Percentiles rank a stretch among this genome's conserved stretches.
phyloP scores from a whole-genome alignment of 75 land plant species.

The Ceratopteris richardii region DNA sequence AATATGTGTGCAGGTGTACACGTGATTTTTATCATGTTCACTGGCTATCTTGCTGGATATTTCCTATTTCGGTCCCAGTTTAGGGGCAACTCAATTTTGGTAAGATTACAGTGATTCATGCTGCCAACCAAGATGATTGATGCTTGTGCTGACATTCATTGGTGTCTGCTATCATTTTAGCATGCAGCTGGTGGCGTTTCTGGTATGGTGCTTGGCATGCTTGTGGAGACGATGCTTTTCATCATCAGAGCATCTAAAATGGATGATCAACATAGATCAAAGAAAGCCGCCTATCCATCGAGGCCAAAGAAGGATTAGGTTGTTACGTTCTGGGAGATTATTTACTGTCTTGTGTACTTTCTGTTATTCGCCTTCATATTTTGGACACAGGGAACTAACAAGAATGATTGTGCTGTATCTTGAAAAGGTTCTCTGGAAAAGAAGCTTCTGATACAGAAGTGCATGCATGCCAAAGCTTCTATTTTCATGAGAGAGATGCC shows the following conservation, averaged over 20 bases:
- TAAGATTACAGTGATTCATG: constrained; percentile 11
- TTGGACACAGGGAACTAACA: too few relatives aligned
- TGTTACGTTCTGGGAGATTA: too few relatives aligned
- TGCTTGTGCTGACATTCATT: neutral
- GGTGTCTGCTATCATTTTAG: constrained; percentile 25
- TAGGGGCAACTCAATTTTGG: constrained; percentile 51
- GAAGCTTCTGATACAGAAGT: too few relatives aligned
- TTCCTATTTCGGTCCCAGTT: constrained; percentile 78
- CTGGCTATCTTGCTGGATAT: constrained; percentile 81
- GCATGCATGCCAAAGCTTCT: too few relatives aligned
- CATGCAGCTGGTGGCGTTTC: constrained; percentile 87
- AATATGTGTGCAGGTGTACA: constrained; percentile 91
- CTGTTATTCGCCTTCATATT: too few relatives aligned
- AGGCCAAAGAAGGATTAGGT: too few relatives aligned
- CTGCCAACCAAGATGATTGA: neutral
- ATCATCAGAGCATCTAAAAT: constrained; percentile 49
- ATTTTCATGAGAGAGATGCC: too few relatives aligned
- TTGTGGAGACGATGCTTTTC: constrained; percentile 78
- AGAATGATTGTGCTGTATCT: too few relatives aligned
- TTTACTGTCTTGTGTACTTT: too few relatives aligned
- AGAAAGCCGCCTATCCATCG: neutral
- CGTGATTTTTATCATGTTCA: constrained; percentile 77
- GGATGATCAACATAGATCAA: constrained; percentile 6
- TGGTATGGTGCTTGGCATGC: constrained; percentile 76
- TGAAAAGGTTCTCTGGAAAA: too few relatives aligned